Base-by-base conservation (phyloP, 202 grass and related monocot species). In the Eragrostis tef region DNA sequence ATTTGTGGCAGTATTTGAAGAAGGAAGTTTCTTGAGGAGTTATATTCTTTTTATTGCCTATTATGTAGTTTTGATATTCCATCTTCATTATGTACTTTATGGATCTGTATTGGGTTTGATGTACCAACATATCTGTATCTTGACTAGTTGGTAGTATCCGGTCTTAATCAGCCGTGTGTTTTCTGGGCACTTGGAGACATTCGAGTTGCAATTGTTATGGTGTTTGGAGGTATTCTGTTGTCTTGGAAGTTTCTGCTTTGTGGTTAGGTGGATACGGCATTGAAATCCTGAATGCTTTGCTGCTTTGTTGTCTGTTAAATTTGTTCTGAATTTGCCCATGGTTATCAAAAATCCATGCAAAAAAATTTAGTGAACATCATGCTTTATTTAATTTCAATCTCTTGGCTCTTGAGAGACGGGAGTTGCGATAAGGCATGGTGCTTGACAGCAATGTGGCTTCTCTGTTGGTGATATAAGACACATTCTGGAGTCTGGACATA, bases 1-100 rank as follows among this genome's bases (percentile, higher is more conserved):
- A 49, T 85, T 85, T 81, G 87, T 75, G 81, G 80, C 70, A 74
- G 74, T 91, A 78, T 94, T 94, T 87, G 74, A 76, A 83, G 80
- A 79, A 87, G 89, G 71, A 84, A 79, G 75, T 94, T 78, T 75
- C 51, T 94, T 63, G 79, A 89, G 86, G 83, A 79, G 83, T 69
- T 74, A 81, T 85, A 52, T 69, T 42, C 41, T 71, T 94, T 87
- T 85, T 86, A 71, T 91, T 79, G 81, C 67, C 66, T 60, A 77
- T 48, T 66, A 80, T 87, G 73, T 84, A 87, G 72, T 84, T 91
- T 78, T 84, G 27, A 81, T 42, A 60, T 87, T 75, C 74, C 15
- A 29, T 62, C 77, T 89, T 89, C 11, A 65, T 75, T 83, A 76
- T 79, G 79, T 81, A 91, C 75, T 57, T 59, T 83, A 61, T 86